phyloP scores from a whole-genome alignment of 495 filamentous ascomycete genomes.

The Cryomyces minteri region DNA sequence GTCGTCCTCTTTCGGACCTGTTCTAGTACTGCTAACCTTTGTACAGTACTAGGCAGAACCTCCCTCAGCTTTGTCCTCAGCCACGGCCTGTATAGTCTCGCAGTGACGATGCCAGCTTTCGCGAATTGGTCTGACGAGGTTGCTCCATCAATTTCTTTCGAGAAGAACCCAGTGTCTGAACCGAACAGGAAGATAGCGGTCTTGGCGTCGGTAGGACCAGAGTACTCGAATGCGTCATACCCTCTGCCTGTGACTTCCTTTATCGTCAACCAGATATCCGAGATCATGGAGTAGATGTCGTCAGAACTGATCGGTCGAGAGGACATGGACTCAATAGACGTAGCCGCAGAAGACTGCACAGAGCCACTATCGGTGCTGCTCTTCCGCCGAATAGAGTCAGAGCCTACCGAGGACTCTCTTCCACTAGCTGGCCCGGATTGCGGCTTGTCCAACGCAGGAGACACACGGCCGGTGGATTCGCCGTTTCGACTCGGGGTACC shows the following conservation, averaged over 20 bases:
- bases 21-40: constrained; percentile 80
- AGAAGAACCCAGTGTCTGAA: constrained; percentile 64
- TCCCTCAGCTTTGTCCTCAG: constrained; percentile 56
- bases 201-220: constrained; percentile 61
- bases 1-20: constrained; percentile 88
- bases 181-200: constrained; percentile 83
- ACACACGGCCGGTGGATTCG: constrained; percentile 5
- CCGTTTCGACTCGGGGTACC: constrained; percentile 3
- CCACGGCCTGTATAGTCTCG: constrained; percentile 85
- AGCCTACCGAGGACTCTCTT: constrained; percentile 45
- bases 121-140: constrained; percentile 47
- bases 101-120: constrained; percentile 67
- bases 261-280: constrained; percentile 59
- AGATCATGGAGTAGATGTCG: constrained; percentile 63
- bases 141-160: constrained; percentile 43
- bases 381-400: constrained; percentile 31
- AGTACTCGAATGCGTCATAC: constrained; percentile 79
- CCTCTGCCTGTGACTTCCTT: constrained; percentile 45
- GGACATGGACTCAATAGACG: constrained; percentile 39
- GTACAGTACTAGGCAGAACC: constrained; percentile 61
- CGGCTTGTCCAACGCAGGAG: constrained; percentile 2
- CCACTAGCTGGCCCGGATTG: constrained; percentile 16
- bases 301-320: constrained; percentile 58
- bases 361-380: constrained; percentile 44
- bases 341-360: constrained; percentile 55